phyloP scores from a whole-genome alignment of 139 green algal genomes.

The Tetradesmus lagerheimii region DNA sequence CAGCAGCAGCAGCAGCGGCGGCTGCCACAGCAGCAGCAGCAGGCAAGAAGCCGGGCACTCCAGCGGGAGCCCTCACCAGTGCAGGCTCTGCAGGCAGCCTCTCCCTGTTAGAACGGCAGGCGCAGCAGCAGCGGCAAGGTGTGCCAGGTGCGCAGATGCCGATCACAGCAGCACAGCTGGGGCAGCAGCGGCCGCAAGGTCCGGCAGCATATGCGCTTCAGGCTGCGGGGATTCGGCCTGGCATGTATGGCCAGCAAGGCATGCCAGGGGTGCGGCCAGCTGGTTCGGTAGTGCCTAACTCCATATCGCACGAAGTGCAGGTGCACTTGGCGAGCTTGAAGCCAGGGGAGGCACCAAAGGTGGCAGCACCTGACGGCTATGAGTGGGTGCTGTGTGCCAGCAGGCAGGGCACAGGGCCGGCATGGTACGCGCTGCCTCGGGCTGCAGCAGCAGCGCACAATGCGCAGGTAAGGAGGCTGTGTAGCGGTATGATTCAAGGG shows the following conservation, averaged over 20 bases:
- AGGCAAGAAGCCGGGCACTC: neutral
- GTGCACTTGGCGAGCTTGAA: neutral
- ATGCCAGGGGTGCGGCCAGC: neutral
- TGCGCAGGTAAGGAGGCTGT: neutral
- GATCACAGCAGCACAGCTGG: neutral
- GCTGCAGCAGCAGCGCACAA: neutral
- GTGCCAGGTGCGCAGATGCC: neutral
- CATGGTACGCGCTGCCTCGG: neutral
- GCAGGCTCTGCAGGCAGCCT: slow-evolving; percentile 21
- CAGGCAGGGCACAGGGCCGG: neutral
- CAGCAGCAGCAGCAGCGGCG: neutral
- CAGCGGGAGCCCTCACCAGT: neutral
- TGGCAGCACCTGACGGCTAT: neutral
- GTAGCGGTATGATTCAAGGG: no score
- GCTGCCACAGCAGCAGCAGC: neutral
- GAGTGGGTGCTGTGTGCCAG: slow-evolving; percentile 32
- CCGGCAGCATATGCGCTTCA: neutral
- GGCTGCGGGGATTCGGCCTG: neutral
- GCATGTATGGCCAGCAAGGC: neutral
- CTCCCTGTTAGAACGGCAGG: neutral
- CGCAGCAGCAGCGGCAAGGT: neutral
- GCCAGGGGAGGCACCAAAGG: neutral
- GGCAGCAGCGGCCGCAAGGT: neutral
- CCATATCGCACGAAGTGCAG: neutral
- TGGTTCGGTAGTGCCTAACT: neutral